phyloP scores from a whole-genome alignment of 2,329 filamentous ascomycete species.

The Epichloe uncinata region DNA sequence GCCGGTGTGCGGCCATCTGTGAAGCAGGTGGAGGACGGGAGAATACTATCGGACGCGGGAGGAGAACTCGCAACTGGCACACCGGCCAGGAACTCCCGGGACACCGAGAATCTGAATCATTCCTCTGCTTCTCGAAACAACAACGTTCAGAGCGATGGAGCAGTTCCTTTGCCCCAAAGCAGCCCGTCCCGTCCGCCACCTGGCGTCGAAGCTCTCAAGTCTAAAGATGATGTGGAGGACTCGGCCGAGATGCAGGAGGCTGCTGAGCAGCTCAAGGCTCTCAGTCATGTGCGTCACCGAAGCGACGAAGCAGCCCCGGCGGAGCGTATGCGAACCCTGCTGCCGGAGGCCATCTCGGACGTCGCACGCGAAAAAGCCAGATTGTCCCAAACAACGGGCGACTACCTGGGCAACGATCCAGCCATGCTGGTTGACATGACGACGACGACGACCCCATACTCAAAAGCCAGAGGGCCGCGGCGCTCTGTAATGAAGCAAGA shows the following conservation, averaged over 20 bases:
- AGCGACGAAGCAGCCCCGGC: slow-evolving; percentile 29
- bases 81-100: slow-evolving; percentile 15
- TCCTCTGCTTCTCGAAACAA: slow-evolving; percentile 13
- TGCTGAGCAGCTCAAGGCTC: slow-evolving; percentile 51
- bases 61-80: slow-evolving; percentile 31
- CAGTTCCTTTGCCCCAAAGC: slow-evolving; percentile 14
- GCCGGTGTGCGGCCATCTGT: slow-evolving; percentile 31
- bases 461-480: slow-evolving; percentile 28
- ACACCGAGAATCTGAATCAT: slow-evolving; percentile 15
- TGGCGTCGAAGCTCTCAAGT: slow-evolving; percentile 13
- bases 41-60: slow-evolving; percentile 41
- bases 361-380: slow-evolving; percentile 13
- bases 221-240: slow-evolving; percentile 35
- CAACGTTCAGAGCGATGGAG: slow-evolving; percentile 11
- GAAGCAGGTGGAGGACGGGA: slow-evolving; percentile 43
- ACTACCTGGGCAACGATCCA: slow-evolving; percentile 15
- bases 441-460: slow-evolving; percentile 13
- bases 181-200: slow-evolving; percentile 15
- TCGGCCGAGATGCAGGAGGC: slow-evolving; percentile 59
- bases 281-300: slow-evolving; percentile 47
- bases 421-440: slow-evolving; percentile 13
- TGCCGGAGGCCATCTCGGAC: slow-evolving; percentile 25
- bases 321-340: slow-evolving; percentile 22
- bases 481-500: slow-evolving; percentile 45
- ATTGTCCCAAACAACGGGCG: slow-evolving; percentile 22